Evolutionary conservation across 208 protist genomes (phyloP).

Genomic region (Crithidia fasciculata): DNA sequence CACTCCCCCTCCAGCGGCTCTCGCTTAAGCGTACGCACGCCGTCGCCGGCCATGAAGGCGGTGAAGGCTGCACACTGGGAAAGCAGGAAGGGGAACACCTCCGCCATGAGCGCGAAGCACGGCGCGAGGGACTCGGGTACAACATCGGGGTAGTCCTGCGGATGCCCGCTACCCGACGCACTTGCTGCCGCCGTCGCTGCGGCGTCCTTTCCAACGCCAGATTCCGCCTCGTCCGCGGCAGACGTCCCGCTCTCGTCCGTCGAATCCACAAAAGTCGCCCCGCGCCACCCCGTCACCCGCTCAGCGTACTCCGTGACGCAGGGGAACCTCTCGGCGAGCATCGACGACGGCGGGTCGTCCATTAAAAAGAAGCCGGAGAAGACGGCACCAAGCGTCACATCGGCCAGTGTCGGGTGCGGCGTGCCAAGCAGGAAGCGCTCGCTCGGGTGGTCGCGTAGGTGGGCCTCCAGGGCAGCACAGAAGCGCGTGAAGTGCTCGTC

Average conservation of each 20-base stretch:
- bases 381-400: constrained; percentile 75
- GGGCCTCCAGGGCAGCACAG: constrained; percentile 70
- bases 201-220: not conserved
- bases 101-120: constrained; percentile 69
- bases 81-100: constrained; percentile 89
- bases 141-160: constrained; percentile 58
- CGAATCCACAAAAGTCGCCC: constrained; percentile 28
- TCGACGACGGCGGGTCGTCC: constrained; percentile 75
- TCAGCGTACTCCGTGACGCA: constrained; percentile 76
- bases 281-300: constrained; percentile 80
- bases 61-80: constrained; percentile 83
- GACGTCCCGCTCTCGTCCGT: constrained; percentile 6
- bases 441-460: constrained; percentile 54
- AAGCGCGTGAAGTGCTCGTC: constrained; percentile 82
- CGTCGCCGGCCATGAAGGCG: constrained; percentile 79
- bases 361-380: constrained; percentile 85
- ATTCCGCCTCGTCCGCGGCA: not conserved
- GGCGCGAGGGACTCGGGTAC: constrained; percentile 75
- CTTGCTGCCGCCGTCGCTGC: not conserved
- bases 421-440: constrained; percentile 75
- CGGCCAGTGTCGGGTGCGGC: constrained; percentile 82
- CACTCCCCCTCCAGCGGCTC: constrained; percentile 65
- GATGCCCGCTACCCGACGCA: not conserved
- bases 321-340: constrained; percentile 67
- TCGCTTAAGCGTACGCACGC: constrained; percentile 51